A percentile compares a stretch with the other conserved stretches of the same genome.
Conservation (phyloP, 202 grass and related monocot genomes). For the Cymbopogon flexuosus region DNA sequence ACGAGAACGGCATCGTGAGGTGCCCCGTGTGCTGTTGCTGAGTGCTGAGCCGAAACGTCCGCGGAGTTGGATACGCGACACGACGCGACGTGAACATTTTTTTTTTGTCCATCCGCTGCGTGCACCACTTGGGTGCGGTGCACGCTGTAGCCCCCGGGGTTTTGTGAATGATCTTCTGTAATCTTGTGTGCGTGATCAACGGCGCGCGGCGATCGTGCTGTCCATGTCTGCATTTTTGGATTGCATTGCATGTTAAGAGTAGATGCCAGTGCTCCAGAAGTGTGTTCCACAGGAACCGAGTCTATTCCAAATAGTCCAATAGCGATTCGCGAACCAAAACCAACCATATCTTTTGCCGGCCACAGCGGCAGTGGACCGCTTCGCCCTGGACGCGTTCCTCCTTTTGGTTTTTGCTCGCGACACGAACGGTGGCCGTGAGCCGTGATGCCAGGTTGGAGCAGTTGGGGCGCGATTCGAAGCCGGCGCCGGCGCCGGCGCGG, state of each 20-base stretch:
- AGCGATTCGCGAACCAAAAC: not conserved
- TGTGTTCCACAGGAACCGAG: not conserved
- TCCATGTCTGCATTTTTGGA: not conserved
- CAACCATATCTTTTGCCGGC: not conserved
- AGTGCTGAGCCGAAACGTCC: conserved; percentile 11
- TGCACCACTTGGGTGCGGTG: conserved; percentile 20
- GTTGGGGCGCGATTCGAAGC: conserved; percentile 33
- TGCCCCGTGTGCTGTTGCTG: conserved; percentile 64
- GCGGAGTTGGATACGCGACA: not conserved
- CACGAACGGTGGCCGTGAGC: not conserved
- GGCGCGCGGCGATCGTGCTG: not conserved
- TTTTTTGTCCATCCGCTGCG: not conserved
- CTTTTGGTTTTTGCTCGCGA: not conserved
- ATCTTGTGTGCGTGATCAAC: not conserved
- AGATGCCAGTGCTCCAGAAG: not conserved
- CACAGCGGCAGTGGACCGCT: conserved; percentile 2
- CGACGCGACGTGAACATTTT: not conserved
- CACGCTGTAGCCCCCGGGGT: not conserved
- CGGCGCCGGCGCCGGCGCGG: conserved; percentile 21
- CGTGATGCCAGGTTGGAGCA: not conserved
- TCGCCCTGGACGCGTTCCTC: not conserved
- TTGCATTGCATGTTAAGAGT: not conserved
- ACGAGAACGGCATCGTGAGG: conserved; percentile 90
- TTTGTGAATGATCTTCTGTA: conserved; percentile 33
- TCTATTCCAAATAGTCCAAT: too few relatives aligned